phyloP scores from a whole-genome alignment of 2,329 filamentous ascomycete species.

The Verticillium nonalfalfae region DNA sequence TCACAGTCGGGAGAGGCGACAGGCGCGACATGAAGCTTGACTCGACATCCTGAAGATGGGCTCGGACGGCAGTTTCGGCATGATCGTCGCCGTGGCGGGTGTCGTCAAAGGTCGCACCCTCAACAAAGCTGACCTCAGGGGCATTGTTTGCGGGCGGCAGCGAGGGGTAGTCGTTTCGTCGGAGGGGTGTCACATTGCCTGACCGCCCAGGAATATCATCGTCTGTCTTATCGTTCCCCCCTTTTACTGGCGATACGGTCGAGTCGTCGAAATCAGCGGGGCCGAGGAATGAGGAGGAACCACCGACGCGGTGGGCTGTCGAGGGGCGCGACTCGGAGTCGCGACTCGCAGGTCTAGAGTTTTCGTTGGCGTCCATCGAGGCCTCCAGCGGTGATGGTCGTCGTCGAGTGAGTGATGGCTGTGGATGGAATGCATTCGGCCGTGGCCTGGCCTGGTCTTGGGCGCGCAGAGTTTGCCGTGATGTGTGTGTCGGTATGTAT shows the following conservation, averaged over 20 bases:
- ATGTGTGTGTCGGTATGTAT: background rate
- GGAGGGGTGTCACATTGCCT: conserved; percentile 6
- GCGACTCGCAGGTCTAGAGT: conserved; percentile 6
- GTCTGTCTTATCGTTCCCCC: conserved; percentile 9
- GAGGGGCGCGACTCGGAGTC: conserved; percentile 16
- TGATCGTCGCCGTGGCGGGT: conserved; percentile 39
- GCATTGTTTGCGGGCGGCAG: conserved; percentile 5
- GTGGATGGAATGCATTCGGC: conserved; percentile 9
- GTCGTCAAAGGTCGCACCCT: conserved; percentile 28
- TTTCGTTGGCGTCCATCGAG: conserved; percentile 29
- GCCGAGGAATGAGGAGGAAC: conserved; percentile 1
- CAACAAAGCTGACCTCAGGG: conserved; percentile 34
- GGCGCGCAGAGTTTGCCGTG: background rate
- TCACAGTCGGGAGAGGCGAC: conserved; percentile 46
- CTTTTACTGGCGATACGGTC: conserved; percentile 11
- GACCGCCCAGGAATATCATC: background rate
- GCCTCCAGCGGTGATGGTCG: conserved; percentile 5
- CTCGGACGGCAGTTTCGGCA: conserved; percentile 45
- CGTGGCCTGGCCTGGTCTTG: conserved; percentile 1
- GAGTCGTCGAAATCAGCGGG: conserved; percentile 9
- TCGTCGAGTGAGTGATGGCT: background rate
- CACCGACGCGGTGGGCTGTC: conserved; percentile 11
- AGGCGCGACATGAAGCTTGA: conserved; percentile 56
- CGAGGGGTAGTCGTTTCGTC: background rate
- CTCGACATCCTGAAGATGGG: conserved; percentile 57